These are phyloP conservation scores for Pestalotiopsis sp. DNA, from an alignment of 2,329 filamentous ascomycete genomes.

Conservation along the genomic window DNA sequence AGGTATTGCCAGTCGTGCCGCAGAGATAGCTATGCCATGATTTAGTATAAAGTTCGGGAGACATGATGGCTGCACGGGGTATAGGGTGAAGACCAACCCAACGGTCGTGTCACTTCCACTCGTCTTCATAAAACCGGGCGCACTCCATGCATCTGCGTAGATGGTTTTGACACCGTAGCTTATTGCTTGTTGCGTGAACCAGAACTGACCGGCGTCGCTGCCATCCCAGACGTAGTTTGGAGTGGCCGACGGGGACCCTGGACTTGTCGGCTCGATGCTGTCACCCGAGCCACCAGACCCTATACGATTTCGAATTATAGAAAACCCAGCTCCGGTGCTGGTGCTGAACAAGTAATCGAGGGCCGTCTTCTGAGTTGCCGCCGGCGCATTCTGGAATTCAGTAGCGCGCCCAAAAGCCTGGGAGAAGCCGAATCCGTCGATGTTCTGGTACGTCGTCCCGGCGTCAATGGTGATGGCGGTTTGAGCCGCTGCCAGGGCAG, in stretches of 20 bases:
- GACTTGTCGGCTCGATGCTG: conserved; percentile 45
- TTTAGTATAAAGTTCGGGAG: background rate
- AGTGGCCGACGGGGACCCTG: conserved; percentile 40
- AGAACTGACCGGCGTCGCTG: conserved; percentile 53
- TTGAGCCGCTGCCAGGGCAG: conserved; percentile 18
- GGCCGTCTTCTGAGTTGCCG: conserved; percentile 32
- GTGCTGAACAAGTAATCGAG: conserved; percentile 50
- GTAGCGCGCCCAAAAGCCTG: conserved; percentile 48
- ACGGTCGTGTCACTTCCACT: conserved; percentile 35
- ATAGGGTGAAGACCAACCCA: conserved; percentile 17
- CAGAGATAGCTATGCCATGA: conserved; percentile 33
- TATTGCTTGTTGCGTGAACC: conserved; percentile 50
- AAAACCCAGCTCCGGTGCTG: conserved; percentile 48
- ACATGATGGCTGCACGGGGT: background rate
- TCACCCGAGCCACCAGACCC: conserved; percentile 37
- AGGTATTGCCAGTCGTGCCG: conserved; percentile 39
- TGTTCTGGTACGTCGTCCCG: conserved; percentile 32
- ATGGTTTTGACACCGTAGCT: conserved; percentile 40
- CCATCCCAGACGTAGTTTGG: conserved; percentile 48
- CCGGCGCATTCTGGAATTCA: conserved; percentile 38
- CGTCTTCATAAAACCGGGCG: conserved; percentile 52
- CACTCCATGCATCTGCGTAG: conserved; percentile 49
- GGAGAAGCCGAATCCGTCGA: conserved; percentile 52
- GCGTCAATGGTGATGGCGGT: conserved; percentile 29
- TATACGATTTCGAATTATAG: conserved; percentile 53